Evolutionary conservation across 805 yeast species (phyloP).

Genomic region (Candida xyloterini): DNA sequence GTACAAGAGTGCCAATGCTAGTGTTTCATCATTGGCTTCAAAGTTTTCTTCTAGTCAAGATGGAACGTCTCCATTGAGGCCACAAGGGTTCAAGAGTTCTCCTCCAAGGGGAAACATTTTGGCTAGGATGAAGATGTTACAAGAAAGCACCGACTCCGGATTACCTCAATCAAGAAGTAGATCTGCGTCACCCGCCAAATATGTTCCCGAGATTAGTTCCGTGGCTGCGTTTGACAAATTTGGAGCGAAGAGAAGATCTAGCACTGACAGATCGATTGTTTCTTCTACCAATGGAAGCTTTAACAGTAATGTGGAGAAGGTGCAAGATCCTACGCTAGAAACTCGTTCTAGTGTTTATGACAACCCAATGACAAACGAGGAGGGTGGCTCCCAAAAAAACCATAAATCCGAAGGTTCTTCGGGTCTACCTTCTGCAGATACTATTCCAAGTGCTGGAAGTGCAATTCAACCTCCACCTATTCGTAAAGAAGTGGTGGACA

Average conservation of each 20-base stretch:
- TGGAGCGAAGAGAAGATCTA: conserved; percentile 29
- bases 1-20: conserved; percentile 19
- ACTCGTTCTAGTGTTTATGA: conserved; percentile 9
- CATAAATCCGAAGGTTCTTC: not conserved
- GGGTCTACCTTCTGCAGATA: conserved; percentile 13
- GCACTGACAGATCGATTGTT: conserved; percentile 3
- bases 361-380: conserved; percentile 11
- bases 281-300: conserved; percentile 8
- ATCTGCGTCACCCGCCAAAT: conserved; percentile 20
- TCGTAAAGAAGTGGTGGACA: conserved; percentile 21
- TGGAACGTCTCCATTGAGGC: conserved; percentile 13
- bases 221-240: conserved; percentile 31
- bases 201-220: conserved; percentile 7
- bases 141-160: conserved; percentile 15
- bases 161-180: conserved; percentile 15
- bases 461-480: conserved; percentile 15
- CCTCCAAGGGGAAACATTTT: conserved; percentile 23
- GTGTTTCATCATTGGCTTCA: conserved; percentile 31
- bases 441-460: conserved; percentile 25
- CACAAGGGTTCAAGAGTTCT: conserved; percentile 17
- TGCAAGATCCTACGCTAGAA: not conserved
- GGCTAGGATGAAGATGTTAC: conserved; percentile 28
- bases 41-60: conserved; percentile 27
- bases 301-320: not conserved
- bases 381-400: not conserved